Conservation (phyloP, 1,284 basidiomycete genomes). For the Boletus smithii region DNA sequence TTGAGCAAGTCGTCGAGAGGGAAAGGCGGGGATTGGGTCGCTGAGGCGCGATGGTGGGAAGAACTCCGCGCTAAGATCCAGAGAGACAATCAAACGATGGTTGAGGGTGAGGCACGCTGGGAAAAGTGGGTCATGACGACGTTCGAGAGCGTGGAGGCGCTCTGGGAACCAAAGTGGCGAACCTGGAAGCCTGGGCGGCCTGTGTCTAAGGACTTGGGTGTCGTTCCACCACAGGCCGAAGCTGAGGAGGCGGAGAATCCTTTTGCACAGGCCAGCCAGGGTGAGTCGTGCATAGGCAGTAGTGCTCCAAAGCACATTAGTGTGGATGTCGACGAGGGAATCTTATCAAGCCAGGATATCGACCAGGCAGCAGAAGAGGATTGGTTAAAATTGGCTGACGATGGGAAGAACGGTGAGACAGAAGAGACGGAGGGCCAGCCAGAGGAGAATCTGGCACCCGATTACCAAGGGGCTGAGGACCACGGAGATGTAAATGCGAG, state of each 20-base stretch:
- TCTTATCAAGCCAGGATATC: constrained; percentile 53
- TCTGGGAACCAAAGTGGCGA: constrained; percentile 62
- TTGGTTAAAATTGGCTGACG: constrained; percentile 32
- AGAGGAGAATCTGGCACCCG: constrained; percentile 26
- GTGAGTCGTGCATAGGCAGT: constrained; percentile 10
- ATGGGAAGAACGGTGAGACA: constrained; percentile 25
- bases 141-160: constrained; percentile 79
- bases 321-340: constrained; percentile 53
- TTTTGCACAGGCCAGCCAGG: constrained; percentile 22
- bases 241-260: constrained; percentile 23
- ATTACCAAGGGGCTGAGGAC: constrained; percentile 1
- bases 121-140: constrained; percentile 79
- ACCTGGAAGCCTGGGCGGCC: constrained; percentile 51
- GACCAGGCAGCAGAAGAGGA: constrained; percentile 41
- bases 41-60: constrained; percentile 69
- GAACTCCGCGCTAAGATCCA: constrained; percentile 56
- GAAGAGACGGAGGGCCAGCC: constrained; percentile 33
- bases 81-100: constrained; percentile 38
- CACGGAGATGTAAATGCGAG: not conserved
- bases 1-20: constrained; percentile 56
- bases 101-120: constrained; percentile 37
- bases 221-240: not conserved
- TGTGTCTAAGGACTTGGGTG: constrained; percentile 1
- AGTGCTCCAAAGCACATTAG: constrained; percentile 22
- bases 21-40: constrained; percentile 60